A percentile compares a stretch with the other conserved stretches of the same genome.
Conservation (phyloP, 805 yeast genomes). For the Kodamaea leandrae region DNA sequence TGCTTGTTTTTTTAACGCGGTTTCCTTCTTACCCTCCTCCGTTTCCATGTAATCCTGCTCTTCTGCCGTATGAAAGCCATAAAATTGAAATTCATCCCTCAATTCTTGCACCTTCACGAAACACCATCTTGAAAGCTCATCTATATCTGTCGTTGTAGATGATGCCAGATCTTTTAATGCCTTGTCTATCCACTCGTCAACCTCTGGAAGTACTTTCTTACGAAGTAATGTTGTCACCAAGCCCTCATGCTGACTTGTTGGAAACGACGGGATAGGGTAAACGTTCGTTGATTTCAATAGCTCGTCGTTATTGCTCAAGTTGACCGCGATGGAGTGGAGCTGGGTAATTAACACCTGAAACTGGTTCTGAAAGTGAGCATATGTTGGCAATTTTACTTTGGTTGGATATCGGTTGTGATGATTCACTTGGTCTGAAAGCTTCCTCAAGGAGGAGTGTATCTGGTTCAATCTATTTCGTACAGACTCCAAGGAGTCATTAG, state of each 20-base stretch:
- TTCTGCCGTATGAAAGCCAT: constrained; percentile 55
- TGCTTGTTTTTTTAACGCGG: constrained; percentile 18
- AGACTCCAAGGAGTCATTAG: constrained; percentile 39
- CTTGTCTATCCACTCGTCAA: constrained; percentile 72
- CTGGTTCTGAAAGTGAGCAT: constrained; percentile 77
- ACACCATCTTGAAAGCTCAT: constrained; percentile 72
- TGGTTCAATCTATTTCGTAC: constrained; percentile 42
- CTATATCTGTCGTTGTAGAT: constrained; percentile 19
- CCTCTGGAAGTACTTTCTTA: constrained; percentile 88
- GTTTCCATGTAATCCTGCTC: constrained; percentile 38
- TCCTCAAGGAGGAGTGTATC: constrained; percentile 40
- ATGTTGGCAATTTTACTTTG: constrained; percentile 39
- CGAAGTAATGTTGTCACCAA: constrained; percentile 79
- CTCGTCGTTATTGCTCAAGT: constrained; percentile 60
- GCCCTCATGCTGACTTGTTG: constrained; percentile 80
- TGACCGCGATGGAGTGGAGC: constrained; percentile 68
- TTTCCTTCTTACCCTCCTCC: constrained; percentile 31
- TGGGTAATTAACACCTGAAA: constrained; percentile 82
- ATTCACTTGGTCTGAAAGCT: constrained; percentile 36
- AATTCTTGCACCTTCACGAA: constrained; percentile 49
- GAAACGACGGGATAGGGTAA: constrained; percentile 81
- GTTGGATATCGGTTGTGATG: constrained; percentile 36
- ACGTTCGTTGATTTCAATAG: constrained; percentile 66
- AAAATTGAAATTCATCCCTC: constrained; percentile 56
- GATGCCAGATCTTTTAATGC: constrained; percentile 18